phyloP scores from a whole-genome alignment of 176 grass and related monocot genomes.

The Dactylis glomerata region DNA sequence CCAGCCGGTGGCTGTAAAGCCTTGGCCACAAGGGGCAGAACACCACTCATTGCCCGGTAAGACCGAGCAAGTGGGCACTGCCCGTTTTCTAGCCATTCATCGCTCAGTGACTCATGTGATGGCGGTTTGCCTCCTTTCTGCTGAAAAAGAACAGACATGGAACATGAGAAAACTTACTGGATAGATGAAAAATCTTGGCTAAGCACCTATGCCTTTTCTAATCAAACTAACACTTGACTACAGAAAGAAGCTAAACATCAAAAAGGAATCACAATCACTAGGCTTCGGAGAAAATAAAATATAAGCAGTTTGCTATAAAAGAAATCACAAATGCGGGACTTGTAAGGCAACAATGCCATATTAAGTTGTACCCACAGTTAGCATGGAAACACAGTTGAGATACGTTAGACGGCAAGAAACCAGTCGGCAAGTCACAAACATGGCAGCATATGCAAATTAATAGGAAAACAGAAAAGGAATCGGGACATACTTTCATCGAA shows the following conservation, averaged over 20 bases:
- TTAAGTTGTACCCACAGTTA: neutral
- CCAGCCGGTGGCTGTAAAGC: conserved; percentile 66
- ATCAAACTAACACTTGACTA: neutral
- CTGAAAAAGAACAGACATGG: conserved; percentile 32
- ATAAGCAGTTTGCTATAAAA: neutral
- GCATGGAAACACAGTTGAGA: neutral
- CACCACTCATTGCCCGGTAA: conserved; percentile 74
- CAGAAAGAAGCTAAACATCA: neutral
- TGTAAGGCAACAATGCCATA: neutral
- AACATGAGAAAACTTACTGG: neutral
- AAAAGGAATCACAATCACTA: neutral
- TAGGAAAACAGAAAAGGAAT: neutral
- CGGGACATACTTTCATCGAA: conserved; percentile 37
- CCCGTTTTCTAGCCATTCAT: conserved; percentile 90
- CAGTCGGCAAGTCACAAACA: neutral
- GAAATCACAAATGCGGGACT: neutral
- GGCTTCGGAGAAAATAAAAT: neutral
- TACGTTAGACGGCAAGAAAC: neutral
- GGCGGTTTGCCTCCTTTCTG: conserved; percentile 65
- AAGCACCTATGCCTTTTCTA: neutral
- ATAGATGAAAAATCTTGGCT: neutral
- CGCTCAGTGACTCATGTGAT: conserved; percentile 67
- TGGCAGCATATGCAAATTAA: neutral
- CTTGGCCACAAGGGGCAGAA: conserved; percentile 86
- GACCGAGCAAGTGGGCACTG: conserved; percentile 91